Evolutionary conservation across 306 rosid genomes (phyloP), one percentile per base, ranked within the genome.

Genomic region (Aeschynomene evenia): DNA sequence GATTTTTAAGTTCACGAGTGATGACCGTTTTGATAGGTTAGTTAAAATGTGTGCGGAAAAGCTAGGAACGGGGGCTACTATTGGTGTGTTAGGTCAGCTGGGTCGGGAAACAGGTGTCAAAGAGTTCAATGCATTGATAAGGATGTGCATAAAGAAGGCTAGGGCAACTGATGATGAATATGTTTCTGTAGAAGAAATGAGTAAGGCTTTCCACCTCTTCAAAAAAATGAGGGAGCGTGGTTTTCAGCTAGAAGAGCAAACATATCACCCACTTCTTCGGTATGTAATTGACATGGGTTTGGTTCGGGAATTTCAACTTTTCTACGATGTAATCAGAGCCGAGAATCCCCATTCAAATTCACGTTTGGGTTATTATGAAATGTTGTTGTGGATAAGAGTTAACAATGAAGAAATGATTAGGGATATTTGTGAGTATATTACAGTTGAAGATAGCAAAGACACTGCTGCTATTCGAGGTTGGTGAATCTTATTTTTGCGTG

Each of bases 331-430:
- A 66, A 70, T 94, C 68, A 74, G 79, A 80, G 75, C 70, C 0
- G 82, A 66, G 48, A 87, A 87, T 75, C 84, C 90, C 52, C 9
- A 64, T 55, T 81, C 85, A 13, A 16, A 42, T 84, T 73, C 87
- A 22, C 85, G 79, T 68, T 68, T 94, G 79, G 92, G 95, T 62
- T 90, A 94, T 84, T 91, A 94, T 40, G 95, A 94, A 79, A 90
- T 94, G 97, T 26, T 70, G 87, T 56, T 90, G 37, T 91, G 89
- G 88, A 61, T 87, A 63, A 83, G 80, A 69, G 81, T 88, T 28
- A 34, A 79, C 10, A 51, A 88, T 63, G 84, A 74, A 74, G 86
- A 90, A 82, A 94, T 78, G 86, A 78, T 94, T 75, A 78, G 63
- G 72, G 96, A 87, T 75, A 82, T 88, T 69, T 88, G 87, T 77